Evolutionary conservation across 345 rosid genomes (phyloP).

Genomic region (Lumnitzera littorea): DNA sequence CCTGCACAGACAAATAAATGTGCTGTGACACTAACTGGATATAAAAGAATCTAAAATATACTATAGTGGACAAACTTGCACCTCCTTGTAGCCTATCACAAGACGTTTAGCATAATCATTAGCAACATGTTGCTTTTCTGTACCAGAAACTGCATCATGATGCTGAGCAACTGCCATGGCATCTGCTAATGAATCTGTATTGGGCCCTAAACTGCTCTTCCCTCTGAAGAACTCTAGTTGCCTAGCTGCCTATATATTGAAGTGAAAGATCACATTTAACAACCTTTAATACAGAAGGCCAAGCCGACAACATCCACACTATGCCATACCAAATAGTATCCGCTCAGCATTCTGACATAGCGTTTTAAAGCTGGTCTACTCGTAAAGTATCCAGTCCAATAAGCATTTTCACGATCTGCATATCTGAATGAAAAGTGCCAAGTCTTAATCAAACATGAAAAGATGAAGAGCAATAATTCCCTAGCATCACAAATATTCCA

Average conservation of each 20-base stretch:
- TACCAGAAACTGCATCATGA: constrained; percentile 94
- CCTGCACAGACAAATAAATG: constrained; percentile 33
- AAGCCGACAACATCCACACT: no score
- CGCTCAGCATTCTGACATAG: constrained; percentile 87
- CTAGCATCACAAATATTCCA: constrained; percentile 13
- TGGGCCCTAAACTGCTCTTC: constrained; percentile 51
- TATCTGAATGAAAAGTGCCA: constrained; percentile 45
- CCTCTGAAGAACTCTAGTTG: constrained; percentile 89
- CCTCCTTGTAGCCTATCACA: constrained; percentile 82
- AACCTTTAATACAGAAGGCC: no score
- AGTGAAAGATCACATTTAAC: background rate
- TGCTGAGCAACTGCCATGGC: constrained; percentile 93
- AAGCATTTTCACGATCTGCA: constrained; percentile 89
- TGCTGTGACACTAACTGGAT: background rate
- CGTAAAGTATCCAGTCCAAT: constrained; percentile 96
- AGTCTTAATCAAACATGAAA: constrained; percentile 13
- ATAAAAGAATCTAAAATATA: background rate
- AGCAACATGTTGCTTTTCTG: constrained; percentile 91
- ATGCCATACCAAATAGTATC: constrained; percentile 70
- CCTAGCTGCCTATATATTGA: constrained; percentile 61
- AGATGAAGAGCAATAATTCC: constrained; percentile 5
- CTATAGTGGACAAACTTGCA: constrained; percentile 16
- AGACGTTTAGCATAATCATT: constrained; percentile 85
- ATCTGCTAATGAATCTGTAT: constrained; percentile 79
- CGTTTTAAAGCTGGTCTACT: constrained; percentile 92